These are phyloP conservation scores for Wallacemonas sp. DNA, from an alignment of 208 protist genomes.

Conservation along the genomic window DNA sequence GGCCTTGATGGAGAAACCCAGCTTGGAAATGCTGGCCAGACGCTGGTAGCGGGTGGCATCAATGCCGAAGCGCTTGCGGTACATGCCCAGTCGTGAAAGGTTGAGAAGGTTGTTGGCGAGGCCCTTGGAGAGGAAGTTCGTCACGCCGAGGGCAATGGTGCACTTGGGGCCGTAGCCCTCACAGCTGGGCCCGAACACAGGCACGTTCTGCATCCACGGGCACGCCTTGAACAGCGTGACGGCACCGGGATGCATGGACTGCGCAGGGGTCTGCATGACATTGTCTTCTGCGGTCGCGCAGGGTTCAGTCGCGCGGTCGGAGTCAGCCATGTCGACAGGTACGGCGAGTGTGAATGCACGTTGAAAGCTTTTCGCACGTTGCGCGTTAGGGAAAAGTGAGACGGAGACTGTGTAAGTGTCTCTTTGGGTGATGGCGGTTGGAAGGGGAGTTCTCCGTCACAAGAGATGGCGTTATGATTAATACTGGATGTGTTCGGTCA, in stretches of 20 bases:
- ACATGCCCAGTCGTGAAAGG: conserved; percentile 20
- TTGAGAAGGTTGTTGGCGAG: conserved; percentile 25
- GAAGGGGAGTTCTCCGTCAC: no score
- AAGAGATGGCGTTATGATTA: no score
- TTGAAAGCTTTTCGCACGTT: no score
- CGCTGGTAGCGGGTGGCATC: conserved; percentile 27
- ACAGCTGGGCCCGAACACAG: conserved; percentile 24
- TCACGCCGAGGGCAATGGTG: conserved; percentile 15
- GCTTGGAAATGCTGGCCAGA: conserved; percentile 14
- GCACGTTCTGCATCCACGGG: conserved; percentile 14
- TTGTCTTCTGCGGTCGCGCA: background rate
- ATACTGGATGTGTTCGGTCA: no score
- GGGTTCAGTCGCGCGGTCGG: background rate
- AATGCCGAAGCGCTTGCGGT: conserved; percentile 18
- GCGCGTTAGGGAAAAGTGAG: background rate
- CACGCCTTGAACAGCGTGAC: conserved; percentile 11
- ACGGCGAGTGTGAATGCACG: no score
- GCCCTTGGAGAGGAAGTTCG: conserved; percentile 24
- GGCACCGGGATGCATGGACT: conserved; percentile 14
- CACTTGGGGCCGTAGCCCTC: conserved; percentile 23
- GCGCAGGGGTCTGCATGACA: background rate
- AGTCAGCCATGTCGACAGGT: background rate
- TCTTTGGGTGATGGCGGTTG: no score
- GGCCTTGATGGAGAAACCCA: conserved; percentile 38
- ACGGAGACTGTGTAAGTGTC: no score